Evolutionary conservation across 1,139 yeast species (phyloP), one percentile per base, ranked within the genome.

Genomic region (Zhuliangozyma blackwelliae): DNA sequence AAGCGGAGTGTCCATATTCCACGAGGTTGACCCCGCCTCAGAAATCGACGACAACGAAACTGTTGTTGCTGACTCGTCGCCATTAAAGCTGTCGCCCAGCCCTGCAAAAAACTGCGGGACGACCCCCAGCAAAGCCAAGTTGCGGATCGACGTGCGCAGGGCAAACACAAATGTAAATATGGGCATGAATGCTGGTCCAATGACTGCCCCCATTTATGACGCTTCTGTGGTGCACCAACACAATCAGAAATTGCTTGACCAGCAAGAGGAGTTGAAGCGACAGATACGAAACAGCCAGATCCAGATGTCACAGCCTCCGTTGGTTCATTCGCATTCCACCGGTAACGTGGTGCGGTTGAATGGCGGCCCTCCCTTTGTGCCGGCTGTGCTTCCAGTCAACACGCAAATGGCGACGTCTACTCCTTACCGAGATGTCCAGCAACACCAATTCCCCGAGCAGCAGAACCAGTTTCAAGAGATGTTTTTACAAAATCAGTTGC

Each of bases 21-120:
- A 35, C 10, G 31, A 28, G 10, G 28, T 34, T 2, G 68, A 29
- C 5, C 32, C 12, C 7, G 19, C 30, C 8, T 29, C 13, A 11
- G 40, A 43, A 3, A 53, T 49, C n/a, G 72, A 65, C 41, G 72
- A 67, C 32, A 65, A 65, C 44, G 72, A 61, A 34, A 67, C 72
- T 1, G 68, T 64, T 1, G 32, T 64, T n/a, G 72, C 71, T 1
- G 61, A 59, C 37, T 65, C 72, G 1, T 66, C 72, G 3, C 73
- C 72, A 1, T 51, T 44, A 10, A 60, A 57, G 40, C 47, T 56
- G 20, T 43, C 48, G 12, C 41, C 38, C 21, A 21, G 22, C 16
- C 11, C 10, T 5, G 10, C 12, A n/a, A 25, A 9, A 5, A 6
- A 3, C 12, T 6, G 3, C 4, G 10, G 10, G 2, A 7, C 8